Conservation (phyloP, 768 basidiomycete genomes). For the Fomitopsis serialis region DNA sequence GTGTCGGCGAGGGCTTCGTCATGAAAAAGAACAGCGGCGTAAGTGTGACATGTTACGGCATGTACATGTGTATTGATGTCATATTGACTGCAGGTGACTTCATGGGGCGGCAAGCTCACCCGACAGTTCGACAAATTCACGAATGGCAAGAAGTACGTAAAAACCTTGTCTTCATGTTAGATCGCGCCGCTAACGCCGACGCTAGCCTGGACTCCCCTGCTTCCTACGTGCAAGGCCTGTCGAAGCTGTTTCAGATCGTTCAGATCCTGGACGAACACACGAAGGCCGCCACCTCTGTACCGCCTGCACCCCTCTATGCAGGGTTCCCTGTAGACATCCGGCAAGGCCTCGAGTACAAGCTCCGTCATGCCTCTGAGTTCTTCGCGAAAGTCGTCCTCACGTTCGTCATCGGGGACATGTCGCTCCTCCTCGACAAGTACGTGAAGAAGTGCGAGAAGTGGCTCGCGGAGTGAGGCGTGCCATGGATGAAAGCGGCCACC, state of each 20-base stretch:
- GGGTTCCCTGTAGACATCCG: conserved; percentile 64
- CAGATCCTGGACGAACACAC: conserved; percentile 89
- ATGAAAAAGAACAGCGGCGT: conserved; percentile 70
- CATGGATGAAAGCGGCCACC: background rate
- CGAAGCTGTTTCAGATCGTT: conserved; percentile 63
- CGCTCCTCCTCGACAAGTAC: conserved; percentile 86
- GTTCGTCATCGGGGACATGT: conserved; percentile 85
- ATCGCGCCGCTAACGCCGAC: background rate
- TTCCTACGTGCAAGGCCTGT: conserved; percentile 72
- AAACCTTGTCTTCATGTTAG: conserved; percentile 1
- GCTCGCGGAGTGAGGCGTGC: conserved; percentile 62
- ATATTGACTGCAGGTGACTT: conserved; percentile 34
- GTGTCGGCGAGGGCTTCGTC: conserved; percentile 83
- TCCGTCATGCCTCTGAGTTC: conserved; percentile 85
- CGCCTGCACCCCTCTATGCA: conserved; percentile 67
- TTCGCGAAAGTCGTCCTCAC: conserved; percentile 85
- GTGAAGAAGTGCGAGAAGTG: conserved; percentile 92
- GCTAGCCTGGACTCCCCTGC: conserved; percentile 83
- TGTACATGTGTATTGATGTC: background rate
- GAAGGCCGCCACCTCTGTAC: conserved; percentile 60
- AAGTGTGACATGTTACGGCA: conserved; percentile 17
- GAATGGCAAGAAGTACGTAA: conserved; percentile 79
- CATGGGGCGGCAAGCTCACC: conserved; percentile 71
- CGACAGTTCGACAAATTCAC: conserved; percentile 80
- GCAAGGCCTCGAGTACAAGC: conserved; percentile 59